Evolutionary conservation across 2,329 filamentous ascomycete genomes (phyloP), one percentile per base, ranked within the genome.

Genomic region (Trichoderma pleuroti): DNA sequence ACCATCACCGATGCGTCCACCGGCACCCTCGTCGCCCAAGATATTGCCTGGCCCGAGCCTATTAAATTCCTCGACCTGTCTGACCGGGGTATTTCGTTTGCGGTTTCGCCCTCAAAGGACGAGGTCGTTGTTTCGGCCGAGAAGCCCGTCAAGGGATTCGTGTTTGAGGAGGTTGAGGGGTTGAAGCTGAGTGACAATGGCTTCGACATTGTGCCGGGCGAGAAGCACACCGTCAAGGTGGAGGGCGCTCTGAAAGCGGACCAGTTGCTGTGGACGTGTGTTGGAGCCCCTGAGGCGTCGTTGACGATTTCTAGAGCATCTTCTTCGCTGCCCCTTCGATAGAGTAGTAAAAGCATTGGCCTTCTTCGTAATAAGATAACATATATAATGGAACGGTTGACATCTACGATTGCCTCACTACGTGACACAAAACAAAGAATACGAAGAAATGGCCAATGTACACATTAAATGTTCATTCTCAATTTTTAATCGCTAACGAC

Each of bases 41-140:
- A 87, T 70, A 80, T 83, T 14, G 86, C 86, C 34, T 91, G 88
- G 88, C 88, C 88, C 1, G 86, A 90, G 61, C 88, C 88, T 1
- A 73, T 90, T 64, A 91, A 91, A 77, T 90, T 89, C 72, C 77
- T 88, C 1, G 83, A 86, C 72, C 80, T 90, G 54, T 77, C 81
- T 14, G 78, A 83, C 49, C 82, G 85, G 30, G 76, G 73, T 2
- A 68, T 80, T 12, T 52, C 79, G 1, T 76, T 88, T 12, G 75
- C 74, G 11, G 74, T 83, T 0, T 39, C 60, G 0, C 10, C 72
- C 2, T 26, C 70, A 24, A 65, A 56, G 67, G 72, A 74, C 9
- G 71, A 72, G 39, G 76, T 81, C 30, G 75, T 72, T 65, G 74
- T 82, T 18, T 75, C 80, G 76, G 75, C 82, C 39, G 69, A 82